These are phyloP conservation scores for Talaromyces sp. DNA, from an alignment of 2,329 filamentous ascomycete species.

Conservation along the genomic window DNA sequence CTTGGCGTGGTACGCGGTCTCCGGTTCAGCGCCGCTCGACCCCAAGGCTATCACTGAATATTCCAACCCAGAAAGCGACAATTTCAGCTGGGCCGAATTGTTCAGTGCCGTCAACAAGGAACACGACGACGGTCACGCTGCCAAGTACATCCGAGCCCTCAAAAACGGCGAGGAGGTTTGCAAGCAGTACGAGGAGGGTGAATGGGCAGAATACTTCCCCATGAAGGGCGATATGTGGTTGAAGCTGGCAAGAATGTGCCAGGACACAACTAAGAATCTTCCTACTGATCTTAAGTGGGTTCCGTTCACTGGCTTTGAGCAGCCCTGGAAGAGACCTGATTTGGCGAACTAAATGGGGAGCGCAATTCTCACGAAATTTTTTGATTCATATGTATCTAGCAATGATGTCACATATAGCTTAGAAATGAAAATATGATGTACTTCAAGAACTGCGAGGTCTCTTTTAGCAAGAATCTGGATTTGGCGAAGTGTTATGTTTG, in stretches of 20 bases:
- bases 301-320: neutral
- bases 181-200: conserved; percentile 22
- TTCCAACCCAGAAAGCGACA: conserved; percentile 19
- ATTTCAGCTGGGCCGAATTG: conserved; percentile 30
- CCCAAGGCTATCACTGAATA: conserved; percentile 25
- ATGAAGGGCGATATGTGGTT: conserved; percentile 30
- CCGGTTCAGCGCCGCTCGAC: conserved; percentile 24
- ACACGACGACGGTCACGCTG: conserved; percentile 39
- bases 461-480: neutral
- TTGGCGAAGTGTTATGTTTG: neutral
- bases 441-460: neutral
- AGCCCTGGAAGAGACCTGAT: neutral
- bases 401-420: neutral
- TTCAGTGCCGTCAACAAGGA: conserved; percentile 26
- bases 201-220: conserved; percentile 21
- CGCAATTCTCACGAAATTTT: neutral
- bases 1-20: conserved; percentile 27
- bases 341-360: neutral
- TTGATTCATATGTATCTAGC: neutral
- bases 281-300: neutral
- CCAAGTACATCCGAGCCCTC: conserved; percentile 37
- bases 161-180: conserved; percentile 32
- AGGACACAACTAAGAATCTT: conserved; percentile 23
- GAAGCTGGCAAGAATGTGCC: conserved; percentile 25
- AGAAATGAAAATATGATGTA: neutral